Evolutionary conservation across 1,139 yeast genomes (phyloP).

Genomic region (Yamadazyma songkhlaensis): DNA sequence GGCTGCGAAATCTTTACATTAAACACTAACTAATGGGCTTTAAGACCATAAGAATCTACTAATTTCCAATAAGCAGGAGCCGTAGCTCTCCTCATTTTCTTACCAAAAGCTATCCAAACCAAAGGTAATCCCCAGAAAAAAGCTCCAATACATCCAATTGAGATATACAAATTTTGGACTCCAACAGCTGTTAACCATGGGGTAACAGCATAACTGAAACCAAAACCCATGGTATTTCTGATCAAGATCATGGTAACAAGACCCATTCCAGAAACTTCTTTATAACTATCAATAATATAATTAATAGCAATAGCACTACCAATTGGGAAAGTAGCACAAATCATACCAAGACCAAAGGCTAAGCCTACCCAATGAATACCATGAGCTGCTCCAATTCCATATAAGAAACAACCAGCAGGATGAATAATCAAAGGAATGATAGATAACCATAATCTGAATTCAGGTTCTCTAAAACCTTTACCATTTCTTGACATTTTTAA

Average conservation of each 20-base stretch:
- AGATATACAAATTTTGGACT: conserved; percentile 19
- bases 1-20: no score
- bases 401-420: conserved; percentile 18
- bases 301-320: conserved; percentile 22
- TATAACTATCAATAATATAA: conserved; percentile 21
- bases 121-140: conserved; percentile 21
- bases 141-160: conserved; percentile 21
- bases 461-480: conserved; percentile 28
- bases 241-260: conserved; percentile 21
- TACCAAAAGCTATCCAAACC: conserved; percentile 22
- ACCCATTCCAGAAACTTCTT: conserved; percentile 21
- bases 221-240: conserved; percentile 22
- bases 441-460: conserved; percentile 27
- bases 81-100: conserved; percentile 18
- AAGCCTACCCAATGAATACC: conserved; percentile 24
- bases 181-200: conserved; percentile 22
- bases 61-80: conserved; percentile 21
- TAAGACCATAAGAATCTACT: conserved; percentile 19
- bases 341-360: conserved; percentile 20
- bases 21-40: conserved; percentile 13
- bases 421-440: conserved; percentile 21
- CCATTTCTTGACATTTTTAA: conserved; percentile 22
- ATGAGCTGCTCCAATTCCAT: conserved; percentile 21
- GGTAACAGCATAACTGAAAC: conserved; percentile 21
- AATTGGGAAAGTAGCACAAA: conserved; percentile 21